A percentile compares a stretch with the other conserved stretches of the same genome.
These are phyloP conservation scores for Thalassiosira mediterranea DNA, from an alignment of 352 stramenopile species.

Conservation along the genomic window DNA sequence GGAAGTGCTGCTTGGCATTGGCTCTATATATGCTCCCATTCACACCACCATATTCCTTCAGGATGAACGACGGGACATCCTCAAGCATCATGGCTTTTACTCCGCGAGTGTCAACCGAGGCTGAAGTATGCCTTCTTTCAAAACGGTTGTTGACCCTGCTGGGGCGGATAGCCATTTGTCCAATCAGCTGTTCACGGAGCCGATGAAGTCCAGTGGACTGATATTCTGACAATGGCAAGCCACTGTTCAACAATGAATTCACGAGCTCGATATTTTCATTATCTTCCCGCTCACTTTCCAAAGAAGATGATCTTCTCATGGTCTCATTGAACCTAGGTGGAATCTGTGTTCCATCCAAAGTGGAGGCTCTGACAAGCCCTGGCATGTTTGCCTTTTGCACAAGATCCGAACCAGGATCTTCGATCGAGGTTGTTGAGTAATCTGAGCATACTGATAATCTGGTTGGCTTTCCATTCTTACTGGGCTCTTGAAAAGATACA, in stretches of 20 bases:
- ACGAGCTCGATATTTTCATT: slow-evolving; percentile 31
- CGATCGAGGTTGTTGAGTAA: no score
- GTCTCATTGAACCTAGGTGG: no score
- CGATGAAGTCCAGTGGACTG: slow-evolving; percentile 25
- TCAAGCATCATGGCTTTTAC: slow-evolving; percentile 20
- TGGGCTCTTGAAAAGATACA: slow-evolving; percentile 12
- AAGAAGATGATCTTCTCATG: slow-evolving; percentile 6
- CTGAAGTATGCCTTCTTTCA: slow-evolving; percentile 35
- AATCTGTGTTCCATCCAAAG: no score
- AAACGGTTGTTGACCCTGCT: slow-evolving; percentile 17
- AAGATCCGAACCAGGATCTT: no score
- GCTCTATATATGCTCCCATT: background rate
- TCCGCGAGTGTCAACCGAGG: slow-evolving; percentile 1
- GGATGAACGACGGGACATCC: slow-evolving; percentile 44
- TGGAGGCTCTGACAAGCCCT: background rate
- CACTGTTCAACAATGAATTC: slow-evolving; percentile 31
- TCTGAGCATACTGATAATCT: no score
- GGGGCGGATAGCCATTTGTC: background rate
- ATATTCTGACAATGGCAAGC: slow-evolving; percentile 20
- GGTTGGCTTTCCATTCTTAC: no score
- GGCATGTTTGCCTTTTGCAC: background rate
- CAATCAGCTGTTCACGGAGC: slow-evolving; percentile 24
- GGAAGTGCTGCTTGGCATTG: background rate
- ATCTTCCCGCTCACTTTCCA: background rate
- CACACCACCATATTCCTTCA: slow-evolving; percentile 42